Base-by-base conservation (phyloP, 2,329 filamentous ascomycete species). In the Graphilbum ipis-grandicollis region DNA sequence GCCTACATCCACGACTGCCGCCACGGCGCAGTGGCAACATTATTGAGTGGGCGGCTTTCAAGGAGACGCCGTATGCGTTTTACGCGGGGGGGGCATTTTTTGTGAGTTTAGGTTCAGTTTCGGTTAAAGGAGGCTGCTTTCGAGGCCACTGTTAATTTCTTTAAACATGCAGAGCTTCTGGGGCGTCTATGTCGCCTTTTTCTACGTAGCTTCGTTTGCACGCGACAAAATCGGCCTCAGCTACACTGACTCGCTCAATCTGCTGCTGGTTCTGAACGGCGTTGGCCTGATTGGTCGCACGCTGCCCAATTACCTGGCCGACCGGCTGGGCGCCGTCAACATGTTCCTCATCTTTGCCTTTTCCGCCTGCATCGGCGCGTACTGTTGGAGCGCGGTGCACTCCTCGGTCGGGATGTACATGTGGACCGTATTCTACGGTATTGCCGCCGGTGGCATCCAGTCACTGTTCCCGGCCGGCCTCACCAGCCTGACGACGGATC, bases 261-360 rank as follows among this genome's bases (percentile, higher is more conserved):
- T 81, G 8, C 56, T 82, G 12, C 59, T 80, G 19, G 57, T 80
- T 4, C 58, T 79, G 48, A 83, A 81, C 52, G 73, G 68, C 17
- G 59, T 73, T 10, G 72, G 75, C 2, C 39, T 71, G 13, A 39
- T 68, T 3, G 72, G 73, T 9, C 67, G 76, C 0, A 40, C 78
- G 10, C 43, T 71, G 1, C 73, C 73, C 1, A 72, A 66, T 48
- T 57, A 63, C 43, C 44, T 75, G 2, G 73, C 75, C 3, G 74
- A 80, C 55, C 50, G 51, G 9, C 38, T 57, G 15, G 77, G 78
- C 0, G 60, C 68, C 0, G 50, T 82, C 40, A 82, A 77, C 48
- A 55, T 74, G 28, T 60, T 78, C 41, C 60, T 72, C 21, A 63
- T 75, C 0, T 52, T 52, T 9, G 54, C 54, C 2, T 34, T 58